Evolutionary conservation across 768 basidiomycete species (phyloP).

Genomic region (Mycena haematopus): DNA sequence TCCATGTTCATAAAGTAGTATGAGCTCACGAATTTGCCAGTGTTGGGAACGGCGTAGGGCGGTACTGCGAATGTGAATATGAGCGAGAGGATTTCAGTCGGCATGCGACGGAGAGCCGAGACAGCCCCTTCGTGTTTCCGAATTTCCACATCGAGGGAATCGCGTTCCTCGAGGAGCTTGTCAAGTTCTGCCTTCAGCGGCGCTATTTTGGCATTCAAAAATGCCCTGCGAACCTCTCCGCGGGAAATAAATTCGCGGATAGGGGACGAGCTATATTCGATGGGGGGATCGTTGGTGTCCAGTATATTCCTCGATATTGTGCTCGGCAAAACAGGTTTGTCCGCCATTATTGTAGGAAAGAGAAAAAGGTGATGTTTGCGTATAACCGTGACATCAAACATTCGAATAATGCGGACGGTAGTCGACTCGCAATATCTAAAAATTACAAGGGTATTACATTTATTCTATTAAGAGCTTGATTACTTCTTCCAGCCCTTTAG

Average conservation of each 20-base stretch:
- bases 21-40: background rate
- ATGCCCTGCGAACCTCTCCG: background rate
- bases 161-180: background rate
- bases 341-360: background rate
- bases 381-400: no score
- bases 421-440: background rate
- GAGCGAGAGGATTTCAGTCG: conserved; percentile 3
- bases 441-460: no score
- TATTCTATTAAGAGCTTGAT: background rate
- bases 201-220: conserved; percentile 7
- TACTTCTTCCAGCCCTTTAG: background rate
- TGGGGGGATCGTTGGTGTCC: conserved; percentile 3
- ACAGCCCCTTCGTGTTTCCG: conserved; percentile 9
- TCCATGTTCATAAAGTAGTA: background rate
- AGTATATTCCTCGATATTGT: background rate
- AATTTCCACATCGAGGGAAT: background rate
- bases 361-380: background rate
- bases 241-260: conserved; percentile 8
- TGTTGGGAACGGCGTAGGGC: background rate
- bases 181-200: background rate
- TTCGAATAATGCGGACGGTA: background rate
- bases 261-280: background rate
- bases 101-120: conserved; percentile 12
- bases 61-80: conserved; percentile 3
- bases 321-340: background rate